Percentiles rank a stretch among this genome's conserved stretches.
These are phyloP conservation scores for Aspergillus pseudoterreus DNA, from an alignment of 2,329 filamentous ascomycete species.

Conservation along the genomic window DNA sequence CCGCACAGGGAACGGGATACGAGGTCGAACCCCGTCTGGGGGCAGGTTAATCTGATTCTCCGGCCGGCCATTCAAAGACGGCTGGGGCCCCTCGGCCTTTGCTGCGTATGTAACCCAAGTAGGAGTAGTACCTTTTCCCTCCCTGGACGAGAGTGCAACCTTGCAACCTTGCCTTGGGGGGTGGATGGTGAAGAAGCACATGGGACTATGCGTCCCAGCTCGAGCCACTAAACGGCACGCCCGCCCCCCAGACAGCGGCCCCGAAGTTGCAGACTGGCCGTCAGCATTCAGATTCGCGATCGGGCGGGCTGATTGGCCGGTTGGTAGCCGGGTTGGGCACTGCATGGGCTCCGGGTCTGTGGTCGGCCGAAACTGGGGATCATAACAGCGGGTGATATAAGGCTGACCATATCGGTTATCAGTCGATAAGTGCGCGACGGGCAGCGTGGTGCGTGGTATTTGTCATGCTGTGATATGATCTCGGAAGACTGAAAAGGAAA, in stretches of 20 bases:
- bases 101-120: background rate
- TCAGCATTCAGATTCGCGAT: conserved; percentile 13
- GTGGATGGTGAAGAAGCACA: background rate
- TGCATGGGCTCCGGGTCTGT: background rate
- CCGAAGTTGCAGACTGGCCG: conserved; percentile 3
- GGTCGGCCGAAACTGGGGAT: conserved; percentile 1
- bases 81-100: background rate
- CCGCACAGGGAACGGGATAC: conserved; percentile 6
- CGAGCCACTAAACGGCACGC: conserved; percentile 3
- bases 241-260: background rate
- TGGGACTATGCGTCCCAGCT: background rate
- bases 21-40: conserved; percentile 4
- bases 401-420: background rate
- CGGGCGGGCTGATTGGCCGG: conserved; percentile 1
- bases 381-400: background rate
- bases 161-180: background rate
- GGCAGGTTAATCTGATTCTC: background rate
- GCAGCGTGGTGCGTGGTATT: too few relatives aligned
- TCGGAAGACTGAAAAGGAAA: too few relatives aligned
- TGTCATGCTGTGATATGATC: too few relatives aligned
- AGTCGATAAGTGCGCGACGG: too few relatives aligned
- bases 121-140: background rate
- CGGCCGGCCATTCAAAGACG: background rate
- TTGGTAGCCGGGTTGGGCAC: background rate
- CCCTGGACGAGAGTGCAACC: too few relatives aligned